Evolutionary conservation across 345 rosid genomes (phyloP).

Genomic region (Camelina hispida): DNA sequence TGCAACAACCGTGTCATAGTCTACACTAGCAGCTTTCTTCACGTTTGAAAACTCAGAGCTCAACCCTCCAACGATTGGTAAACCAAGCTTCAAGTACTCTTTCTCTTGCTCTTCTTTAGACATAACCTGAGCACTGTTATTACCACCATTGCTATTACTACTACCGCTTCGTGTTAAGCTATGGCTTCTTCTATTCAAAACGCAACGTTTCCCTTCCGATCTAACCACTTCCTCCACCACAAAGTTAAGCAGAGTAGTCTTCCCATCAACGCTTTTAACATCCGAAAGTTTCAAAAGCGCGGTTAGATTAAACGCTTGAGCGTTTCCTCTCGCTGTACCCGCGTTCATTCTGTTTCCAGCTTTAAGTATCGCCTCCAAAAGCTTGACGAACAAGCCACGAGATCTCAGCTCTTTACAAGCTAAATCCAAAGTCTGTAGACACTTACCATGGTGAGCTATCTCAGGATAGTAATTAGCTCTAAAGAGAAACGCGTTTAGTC

Average conservation of each 20-base stretch:
- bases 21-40: constrained; percentile 79
- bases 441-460: constrained; percentile 52
- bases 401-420: constrained; percentile 77
- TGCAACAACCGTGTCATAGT: constrained; percentile 51
- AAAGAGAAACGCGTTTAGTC: constrained; percentile 69
- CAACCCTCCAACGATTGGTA: constrained; percentile 77
- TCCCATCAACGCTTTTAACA: constrained; percentile 81
- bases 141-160: constrained; percentile 34
- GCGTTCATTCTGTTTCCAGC: constrained; percentile 96
- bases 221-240: constrained; percentile 84
- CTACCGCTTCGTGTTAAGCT: constrained; percentile 49
- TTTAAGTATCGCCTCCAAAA: constrained; percentile 88
- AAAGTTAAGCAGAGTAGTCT: constrained; percentile 82
- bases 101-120: constrained; percentile 64
- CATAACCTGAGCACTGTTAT: constrained; percentile 4
- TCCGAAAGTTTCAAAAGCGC: constrained; percentile 81
- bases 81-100: constrained; percentile 69
- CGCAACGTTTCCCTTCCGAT: constrained; percentile 78
- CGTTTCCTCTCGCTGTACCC: constrained; percentile 87
- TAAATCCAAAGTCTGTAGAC: constrained; percentile 54
- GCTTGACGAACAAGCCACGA: constrained; percentile 81
- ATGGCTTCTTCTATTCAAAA: constrained; percentile 54
- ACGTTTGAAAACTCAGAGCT: constrained; percentile 75
- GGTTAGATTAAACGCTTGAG: constrained; percentile 78
- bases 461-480: constrained; percentile 68